Evolutionary conservation across 106 monocot species (phyloP), one percentile per base, ranked within the genome.

Genomic region (Ottelia alismoides): DNA sequence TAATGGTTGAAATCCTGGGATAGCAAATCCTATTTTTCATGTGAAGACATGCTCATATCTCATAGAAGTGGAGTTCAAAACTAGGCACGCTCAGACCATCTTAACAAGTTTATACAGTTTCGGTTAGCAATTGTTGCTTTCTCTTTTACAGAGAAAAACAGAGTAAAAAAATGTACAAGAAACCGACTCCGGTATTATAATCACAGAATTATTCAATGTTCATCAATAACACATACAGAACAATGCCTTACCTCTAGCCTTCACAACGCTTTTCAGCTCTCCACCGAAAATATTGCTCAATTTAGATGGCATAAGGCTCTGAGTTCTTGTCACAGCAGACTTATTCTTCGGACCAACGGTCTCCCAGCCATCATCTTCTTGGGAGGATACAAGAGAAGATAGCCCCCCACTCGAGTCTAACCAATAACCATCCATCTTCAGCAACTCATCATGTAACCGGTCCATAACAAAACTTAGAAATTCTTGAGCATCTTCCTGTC

Each of bases 401-500:
- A 51, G 55, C 10, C 45, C 57, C 7, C 66, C 76, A 69, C 66
- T 73, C 52, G 69, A 64, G 61, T 30, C 65, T 44, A 70, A 62
- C 18, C 61, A 58, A 55, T 70, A 44, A 28, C 79, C 78, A 28
- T 72, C 74, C 53, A 89, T 61, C 61, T 77, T 85, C 48, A 98
- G 48, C 48, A 98, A 58, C 53, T 98, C 96, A 69, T 98, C 72
- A 62, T 98, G 96, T 78, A 89, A 82, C 68, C 64, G 70, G 56
- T 98, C 96, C 96, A 98, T 85, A 17, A 85, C 61, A 68, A 89
- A 98, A 61, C 96, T 82, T 29, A 98, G 63, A 70, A 98, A 89
- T 61, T 98, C 96, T 57, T 98, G 96, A n/a, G 96, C 96, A 79
- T 98, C 96, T 78, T 98, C 96, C 65, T 98, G 96, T 55, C 96